Percentiles rank a stretch among this genome's conserved stretches.
Conservation (phyloP, 306 rosid genomes). For the Datisca glomerata region DNA sequence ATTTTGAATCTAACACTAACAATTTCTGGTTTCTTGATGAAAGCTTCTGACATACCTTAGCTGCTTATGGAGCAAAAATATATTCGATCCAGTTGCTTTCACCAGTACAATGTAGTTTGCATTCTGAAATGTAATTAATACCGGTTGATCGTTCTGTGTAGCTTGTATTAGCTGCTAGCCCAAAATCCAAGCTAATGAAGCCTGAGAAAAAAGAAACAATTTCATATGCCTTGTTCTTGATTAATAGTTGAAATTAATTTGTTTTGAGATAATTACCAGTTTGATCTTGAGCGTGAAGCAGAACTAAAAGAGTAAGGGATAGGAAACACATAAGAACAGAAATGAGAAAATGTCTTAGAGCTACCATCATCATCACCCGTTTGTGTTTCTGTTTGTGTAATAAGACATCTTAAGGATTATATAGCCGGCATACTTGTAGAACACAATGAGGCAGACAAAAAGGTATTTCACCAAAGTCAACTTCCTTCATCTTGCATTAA, state of each 20-base stretch:
- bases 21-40: slow-evolving; percentile 15
- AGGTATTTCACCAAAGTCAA: no score
- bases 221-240: neutral
- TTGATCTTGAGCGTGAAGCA: slow-evolving; percentile 9
- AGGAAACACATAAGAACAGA: no score
- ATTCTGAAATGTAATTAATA: slow-evolving; percentile 13
- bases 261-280: slow-evolving; percentile 1
- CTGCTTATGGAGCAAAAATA: no score
- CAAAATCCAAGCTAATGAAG: slow-evolving; percentile 31
- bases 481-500: no score
- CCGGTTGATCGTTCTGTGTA: slow-evolving; percentile 7
- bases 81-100: neutral
- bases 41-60: slow-evolving; percentile 13
- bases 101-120: slow-evolving; percentile 13
- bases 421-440: no score
- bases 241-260: neutral
- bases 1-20: no score
- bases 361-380: no score
- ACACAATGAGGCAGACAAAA: no score
- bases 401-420: no score
- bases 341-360: no score
- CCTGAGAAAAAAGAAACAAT: slow-evolving; percentile 7
- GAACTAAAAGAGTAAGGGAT: neutral
- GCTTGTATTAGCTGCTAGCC: slow-evolving; percentile 6
- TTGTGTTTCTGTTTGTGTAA: no score